A percentile compares a stretch with the other conserved stretches of the same genome.
phyloP scores from a whole-genome alignment of 305 asterid species.

The Solanum chacoense region DNA sequence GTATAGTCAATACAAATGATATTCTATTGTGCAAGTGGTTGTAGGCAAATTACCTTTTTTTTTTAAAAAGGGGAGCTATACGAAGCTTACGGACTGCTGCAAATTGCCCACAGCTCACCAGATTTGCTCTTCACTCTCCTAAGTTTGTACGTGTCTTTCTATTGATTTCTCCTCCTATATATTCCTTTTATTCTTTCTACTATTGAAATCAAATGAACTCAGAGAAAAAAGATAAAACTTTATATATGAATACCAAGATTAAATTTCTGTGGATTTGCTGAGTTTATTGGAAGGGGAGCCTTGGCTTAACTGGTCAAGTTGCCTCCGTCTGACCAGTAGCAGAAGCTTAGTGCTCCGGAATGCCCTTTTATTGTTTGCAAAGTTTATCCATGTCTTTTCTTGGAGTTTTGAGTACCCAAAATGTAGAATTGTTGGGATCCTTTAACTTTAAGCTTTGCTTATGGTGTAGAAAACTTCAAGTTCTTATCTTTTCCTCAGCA shows the following conservation, averaged over 20 bases:
- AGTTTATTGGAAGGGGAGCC: background rate
- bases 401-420: background rate
- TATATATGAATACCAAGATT: too few relatives aligned
- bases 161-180: background rate
- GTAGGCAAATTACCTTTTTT: too few relatives aligned
- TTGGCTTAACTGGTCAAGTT: background rate
- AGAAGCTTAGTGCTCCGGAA: background rate
- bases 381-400: background rate
- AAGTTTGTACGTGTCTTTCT: slow-evolving; percentile 30
- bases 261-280: background rate
- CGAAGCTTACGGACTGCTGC: slow-evolving; percentile 29
- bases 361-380: background rate
- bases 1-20: background rate
- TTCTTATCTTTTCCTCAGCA: background rate
- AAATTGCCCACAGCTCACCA: slow-evolving; percentile 41
- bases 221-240: too few relatives aligned
- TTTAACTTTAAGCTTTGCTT: background rate
- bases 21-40: background rate
- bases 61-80: background rate
- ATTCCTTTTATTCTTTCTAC: background rate
- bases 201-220: too few relatives aligned
- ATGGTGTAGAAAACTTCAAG: background rate
- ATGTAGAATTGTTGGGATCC: background rate
- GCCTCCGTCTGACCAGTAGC: background rate
- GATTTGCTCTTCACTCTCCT: slow-evolving; percentile 48